A percentile compares a stretch with the other conserved stretches of the same genome.
Conservation (phyloP, 257 asterid genomes). For the Solanum infundibuliforme region DNA sequence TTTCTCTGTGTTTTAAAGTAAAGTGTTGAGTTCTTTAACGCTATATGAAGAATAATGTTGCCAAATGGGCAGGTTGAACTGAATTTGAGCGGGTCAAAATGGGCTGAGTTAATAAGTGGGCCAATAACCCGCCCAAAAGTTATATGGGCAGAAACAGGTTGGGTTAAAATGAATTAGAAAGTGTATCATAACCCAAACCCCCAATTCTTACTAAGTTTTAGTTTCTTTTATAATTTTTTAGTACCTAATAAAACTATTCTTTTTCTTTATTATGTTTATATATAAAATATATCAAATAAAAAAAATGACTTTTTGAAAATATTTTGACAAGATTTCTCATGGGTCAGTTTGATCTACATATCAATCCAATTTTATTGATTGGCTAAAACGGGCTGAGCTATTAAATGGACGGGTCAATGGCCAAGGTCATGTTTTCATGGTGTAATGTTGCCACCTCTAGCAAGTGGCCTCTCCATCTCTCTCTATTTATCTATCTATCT, state of each 20-base stretch:
- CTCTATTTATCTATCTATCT: background rate
- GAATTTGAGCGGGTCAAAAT: background rate
- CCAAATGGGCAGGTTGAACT: background rate
- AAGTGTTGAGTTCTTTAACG: background rate
- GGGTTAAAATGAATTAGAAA: background rate
- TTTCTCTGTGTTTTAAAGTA: background rate
- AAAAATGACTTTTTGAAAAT: background rate
- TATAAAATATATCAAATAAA: background rate
- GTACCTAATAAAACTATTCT: background rate
- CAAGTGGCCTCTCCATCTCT: background rate
- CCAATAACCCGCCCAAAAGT: background rate
- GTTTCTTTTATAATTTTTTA: too few relatives aligned
- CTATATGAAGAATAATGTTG: background rate
- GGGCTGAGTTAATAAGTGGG: background rate
- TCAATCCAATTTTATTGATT: background rate
- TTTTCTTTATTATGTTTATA: too few relatives aligned
- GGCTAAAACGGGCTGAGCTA: background rate
- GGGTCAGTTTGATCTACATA: background rate
- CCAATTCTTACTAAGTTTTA: background rate
- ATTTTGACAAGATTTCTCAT: background rate
- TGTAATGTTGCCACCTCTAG: background rate
- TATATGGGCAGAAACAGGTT: background rate
- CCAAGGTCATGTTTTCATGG: background rate
- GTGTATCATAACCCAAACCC: background rate
- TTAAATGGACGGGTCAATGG: background rate